These are phyloP conservation scores for Lithospermum erythrorhizon DNA, from an alignment of 257 asterid species.

Conservation along the genomic window DNA sequence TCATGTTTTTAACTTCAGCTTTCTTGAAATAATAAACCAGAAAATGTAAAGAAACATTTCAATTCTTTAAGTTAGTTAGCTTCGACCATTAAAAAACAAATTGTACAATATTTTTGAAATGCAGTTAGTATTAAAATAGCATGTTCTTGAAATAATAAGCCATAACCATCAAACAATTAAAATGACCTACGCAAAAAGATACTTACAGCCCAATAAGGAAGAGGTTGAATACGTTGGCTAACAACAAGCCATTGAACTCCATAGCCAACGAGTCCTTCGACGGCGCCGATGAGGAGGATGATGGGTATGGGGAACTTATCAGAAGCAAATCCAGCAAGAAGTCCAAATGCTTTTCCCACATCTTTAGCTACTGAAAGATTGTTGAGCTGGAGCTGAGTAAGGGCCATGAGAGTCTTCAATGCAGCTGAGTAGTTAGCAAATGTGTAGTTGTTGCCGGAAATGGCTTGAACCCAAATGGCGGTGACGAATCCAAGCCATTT, in stretches of 20 bases:
- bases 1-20: too few species aligned
- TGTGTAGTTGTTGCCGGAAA: constrained; percentile 93
- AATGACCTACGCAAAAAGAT: too few species aligned
- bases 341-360: constrained; percentile 87
- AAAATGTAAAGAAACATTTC: too few species aligned
- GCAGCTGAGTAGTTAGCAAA: constrained; percentile 90
- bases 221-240: constrained; percentile 72
- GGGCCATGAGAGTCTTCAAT: constrained; percentile 71
- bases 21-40: too few species aligned
- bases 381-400: constrained; percentile 85
- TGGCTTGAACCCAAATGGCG: constrained; percentile 98
- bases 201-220: constrained; percentile 82
- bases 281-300: constrained; percentile 64
- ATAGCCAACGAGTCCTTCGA: constrained; percentile 84
- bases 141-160: too few species aligned
- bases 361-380: constrained; percentile 92
- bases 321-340: constrained; percentile 86
- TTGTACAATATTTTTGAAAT: too few species aligned
- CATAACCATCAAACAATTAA: too few species aligned
- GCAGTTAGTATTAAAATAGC: too few species aligned
- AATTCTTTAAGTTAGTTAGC: too few species aligned
- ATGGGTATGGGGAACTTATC: constrained; percentile 64
- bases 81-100: too few species aligned
- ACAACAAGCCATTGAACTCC: constrained; percentile 99
- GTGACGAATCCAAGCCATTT: constrained; percentile 88